Evolutionary conservation across 768 basidiomycete genomes (phyloP).

Genomic region (Boletus speciosus): DNA sequence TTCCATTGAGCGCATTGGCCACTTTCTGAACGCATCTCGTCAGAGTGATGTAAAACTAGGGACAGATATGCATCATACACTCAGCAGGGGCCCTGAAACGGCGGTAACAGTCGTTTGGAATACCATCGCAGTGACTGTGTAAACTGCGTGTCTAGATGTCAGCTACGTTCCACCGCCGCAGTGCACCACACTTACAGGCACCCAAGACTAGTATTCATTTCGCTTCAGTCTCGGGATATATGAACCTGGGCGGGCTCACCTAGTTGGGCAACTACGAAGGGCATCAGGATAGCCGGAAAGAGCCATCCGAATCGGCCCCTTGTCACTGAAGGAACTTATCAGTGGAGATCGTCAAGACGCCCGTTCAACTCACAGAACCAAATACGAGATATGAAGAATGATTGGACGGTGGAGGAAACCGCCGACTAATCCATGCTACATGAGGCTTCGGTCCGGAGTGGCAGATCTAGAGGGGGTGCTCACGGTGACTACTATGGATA

Average conservation of each 20-base stretch:
- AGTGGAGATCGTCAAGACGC: background rate
- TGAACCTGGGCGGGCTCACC: conserved; percentile 2
- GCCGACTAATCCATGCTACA: conserved; percentile 12
- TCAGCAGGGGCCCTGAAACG: conserved; percentile 18
- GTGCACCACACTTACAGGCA: conserved; percentile 4
- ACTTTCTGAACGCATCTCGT: conserved; percentile 11
- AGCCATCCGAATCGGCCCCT: conserved; percentile 17
- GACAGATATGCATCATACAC: conserved; percentile 4
- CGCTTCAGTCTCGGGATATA: background rate
- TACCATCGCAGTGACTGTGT: conserved; percentile 12
- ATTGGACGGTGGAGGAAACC: conserved; percentile 20
- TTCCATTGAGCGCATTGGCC: conserved; percentile 12
- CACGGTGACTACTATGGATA: conserved; percentile 23
- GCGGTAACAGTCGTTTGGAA: conserved; percentile 14
- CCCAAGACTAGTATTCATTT: conserved; percentile 11
- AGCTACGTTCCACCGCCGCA: background rate
- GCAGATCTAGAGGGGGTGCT: background rate
- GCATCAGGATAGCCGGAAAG: conserved; percentile 13
- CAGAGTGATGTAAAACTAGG: background rate
- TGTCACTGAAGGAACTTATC: conserved; percentile 7
- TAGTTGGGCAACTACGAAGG: conserved; percentile 18
- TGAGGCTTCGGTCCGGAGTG: conserved; percentile 11
- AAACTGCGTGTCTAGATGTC: conserved; percentile 11
- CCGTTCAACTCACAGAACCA: conserved; percentile 17
- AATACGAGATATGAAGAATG: conserved; percentile 27